Conservation (phyloP, 2,329 filamentous ascomycete genomes). For the Penicillium italicum region DNA sequence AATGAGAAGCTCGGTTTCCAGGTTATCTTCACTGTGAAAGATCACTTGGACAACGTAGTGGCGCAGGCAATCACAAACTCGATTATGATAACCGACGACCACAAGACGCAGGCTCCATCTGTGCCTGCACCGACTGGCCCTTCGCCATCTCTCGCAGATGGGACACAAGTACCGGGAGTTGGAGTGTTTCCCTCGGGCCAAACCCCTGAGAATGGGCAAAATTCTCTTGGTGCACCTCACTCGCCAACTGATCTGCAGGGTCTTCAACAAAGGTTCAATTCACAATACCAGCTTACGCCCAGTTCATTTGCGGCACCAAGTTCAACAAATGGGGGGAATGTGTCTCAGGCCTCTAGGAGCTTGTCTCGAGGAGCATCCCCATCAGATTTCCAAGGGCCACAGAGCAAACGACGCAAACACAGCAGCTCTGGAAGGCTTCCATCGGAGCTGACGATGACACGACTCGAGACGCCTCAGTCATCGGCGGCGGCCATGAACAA, state of each 20-base stretch:
- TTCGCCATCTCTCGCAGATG: constrained; percentile 36
- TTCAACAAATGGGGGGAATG: constrained; percentile 36
- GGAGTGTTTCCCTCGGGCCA: constrained; percentile 42
- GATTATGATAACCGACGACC: constrained; percentile 97
- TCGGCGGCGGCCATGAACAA: constrained; percentile 40
- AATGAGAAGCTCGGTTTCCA: constrained; percentile 87
- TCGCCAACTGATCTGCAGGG: constrained; percentile 58
- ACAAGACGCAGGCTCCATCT: constrained; percentile 71
- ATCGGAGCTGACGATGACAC: constrained; percentile 75
- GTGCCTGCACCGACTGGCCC: constrained; percentile 35
- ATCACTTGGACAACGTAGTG: constrained; percentile 69
- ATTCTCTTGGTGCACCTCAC: constrained; percentile 29
- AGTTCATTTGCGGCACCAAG: constrained; percentile 41
- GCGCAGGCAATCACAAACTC: constrained; percentile 81
- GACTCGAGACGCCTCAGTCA: constrained; percentile 59
- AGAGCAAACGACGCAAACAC: constrained; percentile 77
- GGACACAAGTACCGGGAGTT: constrained; percentile 42
- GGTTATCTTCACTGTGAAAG: constrained; percentile 93
- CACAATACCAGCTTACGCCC: constrained; percentile 39
- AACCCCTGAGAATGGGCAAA: constrained; percentile 30
- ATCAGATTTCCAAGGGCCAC: constrained; percentile 59
- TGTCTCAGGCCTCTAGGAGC: constrained; percentile 56
- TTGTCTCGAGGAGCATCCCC: constrained; percentile 74
- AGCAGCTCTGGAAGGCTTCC: constrained; percentile 68
- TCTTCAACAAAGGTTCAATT: constrained; percentile 52